Evolutionary conservation across 2,329 filamentous ascomycete species (phyloP).

Genomic region (Sporothrix dimorphospora): DNA sequence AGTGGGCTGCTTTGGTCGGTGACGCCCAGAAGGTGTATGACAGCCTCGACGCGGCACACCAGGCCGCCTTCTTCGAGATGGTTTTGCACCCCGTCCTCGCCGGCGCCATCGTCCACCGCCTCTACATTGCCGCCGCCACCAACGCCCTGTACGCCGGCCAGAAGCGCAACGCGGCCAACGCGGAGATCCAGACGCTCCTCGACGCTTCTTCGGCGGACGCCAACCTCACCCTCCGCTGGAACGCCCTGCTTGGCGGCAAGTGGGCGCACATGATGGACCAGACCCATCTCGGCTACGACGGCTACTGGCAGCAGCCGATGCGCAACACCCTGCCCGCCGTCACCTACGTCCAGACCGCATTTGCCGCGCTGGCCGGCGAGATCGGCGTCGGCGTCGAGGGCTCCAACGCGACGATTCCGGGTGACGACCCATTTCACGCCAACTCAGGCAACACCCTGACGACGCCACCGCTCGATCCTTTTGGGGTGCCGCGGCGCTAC

Average conservation of each 20-base stretch:
- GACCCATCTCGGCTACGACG: constrained; percentile 58
- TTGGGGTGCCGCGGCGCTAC: constrained; percentile 59
- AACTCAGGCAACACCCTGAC: constrained; percentile 56
- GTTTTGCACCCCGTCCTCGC: constrained; percentile 63
- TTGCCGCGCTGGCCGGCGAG: constrained; percentile 64
- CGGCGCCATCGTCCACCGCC: constrained; percentile 59
- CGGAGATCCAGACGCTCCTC: constrained; percentile 55
- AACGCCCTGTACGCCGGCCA: constrained; percentile 59
- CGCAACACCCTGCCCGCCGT: constrained; percentile 65
- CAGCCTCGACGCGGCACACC: constrained; percentile 51
- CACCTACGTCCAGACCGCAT: constrained; percentile 60
- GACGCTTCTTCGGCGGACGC: constrained; percentile 60
- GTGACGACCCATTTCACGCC: constrained; percentile 65
- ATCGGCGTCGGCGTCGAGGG: constrained; percentile 67
- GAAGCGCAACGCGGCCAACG: constrained; percentile 59
- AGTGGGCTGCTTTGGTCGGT: constrained; percentile 57
- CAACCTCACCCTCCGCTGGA: constrained; percentile 59
- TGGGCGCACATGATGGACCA: constrained; percentile 66
- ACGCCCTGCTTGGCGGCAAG: constrained; percentile 62
- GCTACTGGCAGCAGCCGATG: constrained; percentile 73
- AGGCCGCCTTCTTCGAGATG: constrained; percentile 65
- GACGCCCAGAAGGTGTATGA: constrained; percentile 61
- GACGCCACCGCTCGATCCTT: constrained; percentile 61
- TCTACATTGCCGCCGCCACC: constrained; percentile 53
- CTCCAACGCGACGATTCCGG: constrained; percentile 67